phyloP scores from a whole-genome alignment of 1,284 basidiomycete species.

The Termitomyces sp. region DNA sequence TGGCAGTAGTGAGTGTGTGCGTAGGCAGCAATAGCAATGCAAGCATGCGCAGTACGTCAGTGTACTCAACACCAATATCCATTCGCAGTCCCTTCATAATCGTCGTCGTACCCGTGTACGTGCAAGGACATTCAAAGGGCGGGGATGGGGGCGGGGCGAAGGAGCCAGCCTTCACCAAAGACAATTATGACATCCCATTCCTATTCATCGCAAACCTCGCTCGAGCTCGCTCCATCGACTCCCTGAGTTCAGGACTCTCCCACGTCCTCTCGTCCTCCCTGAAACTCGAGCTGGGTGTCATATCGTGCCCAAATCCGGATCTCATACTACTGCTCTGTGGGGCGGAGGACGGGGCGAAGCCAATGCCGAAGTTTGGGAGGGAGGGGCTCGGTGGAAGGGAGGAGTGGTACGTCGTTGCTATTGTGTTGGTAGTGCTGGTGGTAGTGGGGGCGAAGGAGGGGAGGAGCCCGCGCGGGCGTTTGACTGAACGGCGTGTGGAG shows the following conservation, averaged over 20 bases:
- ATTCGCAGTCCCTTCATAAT: no score
- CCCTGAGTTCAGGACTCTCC: constrained; percentile 56
- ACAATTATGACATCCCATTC: no score
- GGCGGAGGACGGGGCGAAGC: neutral
- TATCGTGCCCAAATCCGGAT: neutral
- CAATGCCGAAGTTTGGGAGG: neutral
- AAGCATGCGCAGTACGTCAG: no score
- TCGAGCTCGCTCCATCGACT: constrained; percentile 61
- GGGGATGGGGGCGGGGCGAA: neutral
- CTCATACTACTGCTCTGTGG: constrained; percentile 7
- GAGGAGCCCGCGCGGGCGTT: constrained; percentile 25
- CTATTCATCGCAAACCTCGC: constrained; percentile 23
- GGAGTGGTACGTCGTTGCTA: neutral
- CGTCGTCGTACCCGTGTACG: no score
- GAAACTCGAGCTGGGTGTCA: constrained; percentile 16
- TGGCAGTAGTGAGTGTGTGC: no score
- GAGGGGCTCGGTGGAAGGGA: constrained; percentile 4
- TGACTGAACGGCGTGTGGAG: constrained; percentile 17
- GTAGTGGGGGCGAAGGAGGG: constrained; percentile 21
- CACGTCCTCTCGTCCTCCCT: constrained; percentile 38
- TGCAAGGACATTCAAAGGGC: no score
- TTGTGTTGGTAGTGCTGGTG: constrained; percentile 12
- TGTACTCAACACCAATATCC: no score
- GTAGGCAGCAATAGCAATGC: no score
- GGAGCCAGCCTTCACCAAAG: neutral